These are phyloP conservation scores for Chaetomiaceae sp. DNA, from an alignment of 2,329 filamentous ascomycete genomes.

Conservation along the genomic window DNA sequence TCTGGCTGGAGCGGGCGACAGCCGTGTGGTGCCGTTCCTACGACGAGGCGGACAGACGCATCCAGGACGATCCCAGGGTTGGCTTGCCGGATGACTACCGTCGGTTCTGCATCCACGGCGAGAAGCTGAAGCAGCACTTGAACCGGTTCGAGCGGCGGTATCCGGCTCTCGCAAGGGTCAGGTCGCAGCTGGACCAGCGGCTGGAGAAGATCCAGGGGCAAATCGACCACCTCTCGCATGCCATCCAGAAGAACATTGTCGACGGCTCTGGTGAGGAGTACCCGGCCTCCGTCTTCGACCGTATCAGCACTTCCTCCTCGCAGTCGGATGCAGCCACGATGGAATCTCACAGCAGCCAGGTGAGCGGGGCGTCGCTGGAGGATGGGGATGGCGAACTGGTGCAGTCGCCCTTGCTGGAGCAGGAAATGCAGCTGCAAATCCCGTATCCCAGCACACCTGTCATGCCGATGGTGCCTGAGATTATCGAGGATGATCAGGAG, in stretches of 20 bases:
- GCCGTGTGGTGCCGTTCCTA: slow-evolving; percentile 48
- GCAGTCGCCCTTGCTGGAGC: slow-evolving; percentile 29
- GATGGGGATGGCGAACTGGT: slow-evolving; percentile 14
- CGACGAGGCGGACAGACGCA: slow-evolving; percentile 41
- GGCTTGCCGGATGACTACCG: slow-evolving; percentile 51
- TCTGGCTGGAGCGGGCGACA: slow-evolving; percentile 48
- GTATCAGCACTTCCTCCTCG: slow-evolving; percentile 46
- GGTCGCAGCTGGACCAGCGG: slow-evolving; percentile 33
- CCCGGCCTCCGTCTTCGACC: slow-evolving; percentile 47
- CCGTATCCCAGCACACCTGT: slow-evolving; percentile 31
- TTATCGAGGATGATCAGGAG: slow-evolving; percentile 29
- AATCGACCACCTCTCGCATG: slow-evolving; percentile 41
- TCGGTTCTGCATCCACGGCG: slow-evolving; percentile 48
- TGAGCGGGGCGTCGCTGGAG: slow-evolving; percentile 17
- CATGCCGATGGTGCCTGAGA: slow-evolving; percentile 27
- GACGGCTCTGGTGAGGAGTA: slow-evolving; percentile 32
- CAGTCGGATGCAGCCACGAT: slow-evolving; percentile 43
- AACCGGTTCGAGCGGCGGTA: slow-evolving; percentile 35
- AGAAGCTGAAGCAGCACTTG: slow-evolving; percentile 42
- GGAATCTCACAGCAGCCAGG: slow-evolving; percentile 33
- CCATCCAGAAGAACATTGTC: slow-evolving; percentile 36
- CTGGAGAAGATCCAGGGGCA: slow-evolving; percentile 38
- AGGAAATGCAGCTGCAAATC: background rate
- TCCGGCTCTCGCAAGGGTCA: slow-evolving; percentile 30
- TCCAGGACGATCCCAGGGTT: slow-evolving; percentile 37